These are phyloP conservation scores for Neofusicoccum sp. DNA, from an alignment of 2,329 filamentous ascomycete genomes.

Conservation along the genomic window DNA sequence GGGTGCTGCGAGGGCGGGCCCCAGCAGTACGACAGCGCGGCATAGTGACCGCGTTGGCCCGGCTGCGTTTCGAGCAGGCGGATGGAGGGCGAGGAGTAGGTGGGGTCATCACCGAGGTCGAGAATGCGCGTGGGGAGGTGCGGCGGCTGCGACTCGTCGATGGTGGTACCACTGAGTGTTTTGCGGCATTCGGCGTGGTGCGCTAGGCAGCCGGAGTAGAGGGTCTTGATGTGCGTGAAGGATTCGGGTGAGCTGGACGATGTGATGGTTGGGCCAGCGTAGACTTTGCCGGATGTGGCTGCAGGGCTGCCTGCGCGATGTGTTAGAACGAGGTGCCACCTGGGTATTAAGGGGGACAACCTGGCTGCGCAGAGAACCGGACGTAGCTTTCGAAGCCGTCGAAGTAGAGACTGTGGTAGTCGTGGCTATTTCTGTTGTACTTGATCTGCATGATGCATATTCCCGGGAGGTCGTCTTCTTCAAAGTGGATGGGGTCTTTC, in stretches of 20 bases:
- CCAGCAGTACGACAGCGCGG: conserved; percentile 8
- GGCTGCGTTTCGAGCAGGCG: background rate
- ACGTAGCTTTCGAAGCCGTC: background rate
- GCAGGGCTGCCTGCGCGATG: background rate
- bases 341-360: background rate
- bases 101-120: conserved; percentile 1
- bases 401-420: background rate
- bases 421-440: background rate
- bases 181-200: background rate
- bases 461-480: background rate
- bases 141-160: conserved; percentile 14
- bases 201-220: background rate
- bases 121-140: background rate
- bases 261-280: background rate
- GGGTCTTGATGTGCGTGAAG: background rate
- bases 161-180: background rate
- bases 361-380: background rate
- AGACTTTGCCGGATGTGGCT: background rate
- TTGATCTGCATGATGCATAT: background rate
- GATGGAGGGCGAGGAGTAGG: background rate
- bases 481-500: background rate
- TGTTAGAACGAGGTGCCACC: background rate
- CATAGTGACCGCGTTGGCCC: conserved; percentile 2
- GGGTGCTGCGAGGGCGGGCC: background rate
- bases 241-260: background rate